Evolutionary conservation across 768 basidiomycete species (phyloP).

Genomic region (Lentinula lateritia): DNA sequence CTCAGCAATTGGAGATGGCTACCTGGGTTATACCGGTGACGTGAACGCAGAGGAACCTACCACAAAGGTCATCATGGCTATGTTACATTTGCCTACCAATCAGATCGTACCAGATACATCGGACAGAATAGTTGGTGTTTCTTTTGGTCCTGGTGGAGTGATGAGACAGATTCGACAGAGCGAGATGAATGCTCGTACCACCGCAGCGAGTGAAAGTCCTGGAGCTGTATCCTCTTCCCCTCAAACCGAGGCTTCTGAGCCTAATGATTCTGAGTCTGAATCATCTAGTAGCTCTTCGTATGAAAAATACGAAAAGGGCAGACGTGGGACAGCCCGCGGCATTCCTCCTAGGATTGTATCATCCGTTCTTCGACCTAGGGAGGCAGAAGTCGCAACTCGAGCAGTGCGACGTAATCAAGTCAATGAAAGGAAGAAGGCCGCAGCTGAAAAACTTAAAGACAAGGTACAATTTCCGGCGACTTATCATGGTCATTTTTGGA

Average conservation of each 20-base stretch:
- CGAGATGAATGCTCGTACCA: background rate
- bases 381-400: constrained; percentile 9
- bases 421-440: background rate
- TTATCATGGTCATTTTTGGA: background rate
- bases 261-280: background rate
- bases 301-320: background rate
- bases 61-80: constrained; percentile 8
- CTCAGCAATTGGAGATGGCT: constrained; percentile 10
- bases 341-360: background rate
- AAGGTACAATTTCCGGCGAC: background rate
- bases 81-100: constrained; percentile 7
- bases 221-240: background rate
- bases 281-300: background rate
- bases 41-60: constrained; percentile 12
- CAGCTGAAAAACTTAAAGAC: constrained; percentile 7
- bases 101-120: background rate
- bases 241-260: background rate
- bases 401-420: constrained; percentile 7
- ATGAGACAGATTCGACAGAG: background rate
- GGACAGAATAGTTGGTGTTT: background rate
- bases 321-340: background rate
- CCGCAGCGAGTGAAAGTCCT: background rate
- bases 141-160: background rate
- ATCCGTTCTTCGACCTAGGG: background rate
- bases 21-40: constrained; percentile 14